Evolutionary conservation across 306 rosid genomes (phyloP).

Genomic region (Hylodesmum podocarpum): DNA sequence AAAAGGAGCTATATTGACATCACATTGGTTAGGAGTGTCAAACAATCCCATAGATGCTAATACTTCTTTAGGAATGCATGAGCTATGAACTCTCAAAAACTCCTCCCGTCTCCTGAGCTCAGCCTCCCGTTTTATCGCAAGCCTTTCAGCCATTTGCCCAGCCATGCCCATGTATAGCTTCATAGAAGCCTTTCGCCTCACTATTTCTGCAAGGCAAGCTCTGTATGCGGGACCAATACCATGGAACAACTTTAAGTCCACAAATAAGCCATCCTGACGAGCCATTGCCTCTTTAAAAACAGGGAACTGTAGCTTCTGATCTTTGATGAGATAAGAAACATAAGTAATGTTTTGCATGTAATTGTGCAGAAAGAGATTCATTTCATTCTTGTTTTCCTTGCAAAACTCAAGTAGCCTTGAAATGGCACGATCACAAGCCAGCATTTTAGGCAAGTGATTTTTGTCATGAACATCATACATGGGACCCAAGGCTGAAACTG

Average conservation of each 20-base stretch:
- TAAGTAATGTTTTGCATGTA: constrained; percentile 80
- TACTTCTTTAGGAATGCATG: constrained; percentile 79
- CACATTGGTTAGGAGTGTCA: constrained; percentile 86
- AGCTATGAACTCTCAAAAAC: constrained; percentile 64
- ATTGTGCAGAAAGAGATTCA: constrained; percentile 73
- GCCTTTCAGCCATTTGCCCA: constrained; percentile 95
- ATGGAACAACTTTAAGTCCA: constrained; percentile 74
- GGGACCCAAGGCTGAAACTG: constrained; percentile 98
- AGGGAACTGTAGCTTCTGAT: constrained; percentile 90
- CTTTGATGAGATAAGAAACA: constrained; percentile 79
- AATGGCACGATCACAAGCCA: constrained; percentile 73
- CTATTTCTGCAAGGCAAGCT: constrained; percentile 95
- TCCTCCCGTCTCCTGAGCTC: constrained; percentile 79
- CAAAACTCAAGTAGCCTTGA: constrained; percentile 73
- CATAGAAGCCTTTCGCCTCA: constrained; percentile 90
- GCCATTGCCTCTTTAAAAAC: constrained; percentile 95
- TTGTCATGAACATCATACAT: constrained; percentile 97
- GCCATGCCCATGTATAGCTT: constrained; percentile 99
- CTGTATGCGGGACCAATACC: constrained; percentile 89
- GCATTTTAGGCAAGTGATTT: constrained; percentile 84
- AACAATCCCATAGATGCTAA: constrained; percentile 84
- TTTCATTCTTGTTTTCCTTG: constrained; percentile 81
- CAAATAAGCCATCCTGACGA: constrained; percentile 80
- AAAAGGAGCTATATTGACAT: constrained; percentile 92
- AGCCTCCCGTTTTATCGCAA: constrained; percentile 82